Evolutionary conservation across 306 rosid genomes (phyloP).

Genomic region (Sesbania bispinosa): DNA sequence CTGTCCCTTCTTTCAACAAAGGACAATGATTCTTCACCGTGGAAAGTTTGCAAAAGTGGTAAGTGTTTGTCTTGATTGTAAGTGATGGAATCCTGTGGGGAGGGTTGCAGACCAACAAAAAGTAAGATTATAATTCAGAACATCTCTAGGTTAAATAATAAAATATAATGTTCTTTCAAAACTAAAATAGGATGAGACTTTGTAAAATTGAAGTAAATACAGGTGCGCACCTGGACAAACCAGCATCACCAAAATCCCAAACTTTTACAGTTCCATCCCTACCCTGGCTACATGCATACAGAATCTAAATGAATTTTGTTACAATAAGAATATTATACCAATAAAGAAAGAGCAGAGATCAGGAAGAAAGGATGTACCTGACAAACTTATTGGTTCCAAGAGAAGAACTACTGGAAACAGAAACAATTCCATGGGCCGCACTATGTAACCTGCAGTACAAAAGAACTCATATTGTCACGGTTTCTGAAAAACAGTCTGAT

Average conservation of each 20-base stretch:
- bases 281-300: slow-evolving; percentile 72
- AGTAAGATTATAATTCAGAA: slow-evolving; percentile 6
- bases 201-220: background rate
- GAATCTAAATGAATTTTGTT: slow-evolving; percentile 8
- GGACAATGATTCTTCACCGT: slow-evolving; percentile 48
- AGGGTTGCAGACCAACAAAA: background rate
- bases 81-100: slow-evolving; percentile 61
- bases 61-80: slow-evolving; percentile 71
- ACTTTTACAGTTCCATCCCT: slow-evolving; percentile 93
- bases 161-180: background rate
- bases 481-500: background rate
- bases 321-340: background rate
- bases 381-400: slow-evolving; percentile 66
- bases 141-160: background rate
- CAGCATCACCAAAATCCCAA: slow-evolving; percentile 76
- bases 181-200: background rate
- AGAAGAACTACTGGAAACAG: slow-evolving; percentile 56
- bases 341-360: background rate
- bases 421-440: slow-evolving; percentile 78
- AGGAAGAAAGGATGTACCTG: slow-evolving; percentile 42
- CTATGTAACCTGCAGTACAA: slow-evolving; percentile 64
- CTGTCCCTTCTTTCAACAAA: slow-evolving; percentile 26
- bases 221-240: slow-evolving; percentile 62
- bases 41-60: slow-evolving; percentile 93
- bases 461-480: background rate